Evolutionary conservation across 2,329 filamentous ascomycete species (phyloP).

Genomic region (Cladosporium sp.): DNA sequence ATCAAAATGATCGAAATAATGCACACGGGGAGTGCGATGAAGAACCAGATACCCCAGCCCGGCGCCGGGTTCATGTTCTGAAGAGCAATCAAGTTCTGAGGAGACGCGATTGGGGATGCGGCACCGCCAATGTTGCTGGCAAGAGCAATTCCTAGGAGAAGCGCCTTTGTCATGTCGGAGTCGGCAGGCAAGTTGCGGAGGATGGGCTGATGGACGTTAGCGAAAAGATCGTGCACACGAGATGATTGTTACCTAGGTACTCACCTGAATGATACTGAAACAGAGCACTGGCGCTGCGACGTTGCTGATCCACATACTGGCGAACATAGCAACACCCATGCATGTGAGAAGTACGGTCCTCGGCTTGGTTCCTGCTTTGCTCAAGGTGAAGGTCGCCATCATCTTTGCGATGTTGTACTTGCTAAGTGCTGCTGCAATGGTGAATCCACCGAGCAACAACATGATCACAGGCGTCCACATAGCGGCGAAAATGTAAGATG

Average conservation of each 20-base stretch:
- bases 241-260: constrained; percentile 30
- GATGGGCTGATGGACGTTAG: constrained; percentile 64
- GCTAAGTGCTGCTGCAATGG: constrained; percentile 88
- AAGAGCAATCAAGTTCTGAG: constrained; percentile 94
- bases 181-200: constrained; percentile 87
- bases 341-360: constrained; percentile 89
- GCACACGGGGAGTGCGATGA: constrained; percentile 89
- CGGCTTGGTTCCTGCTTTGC: constrained; percentile 91
- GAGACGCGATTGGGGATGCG: constrained; percentile 93
- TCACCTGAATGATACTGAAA: constrained; percentile 92
- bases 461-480: constrained; percentile 99
- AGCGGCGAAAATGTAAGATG: constrained; percentile 80
- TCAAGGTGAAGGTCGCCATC: constrained; percentile 92
- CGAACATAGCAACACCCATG: constrained; percentile 97
- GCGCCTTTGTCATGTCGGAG: constrained; percentile 89
- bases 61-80: constrained; percentile 92
- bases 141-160: constrained; percentile 92
- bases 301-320: constrained; percentile 99
- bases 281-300: constrained; percentile 95
- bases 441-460: constrained; percentile 93
- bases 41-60: constrained; percentile 96
- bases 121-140: constrained; percentile 95
- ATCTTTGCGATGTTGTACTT: constrained; percentile 98
- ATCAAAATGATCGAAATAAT: constrained; percentile 84
- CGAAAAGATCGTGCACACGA: background rate